Conservation (phyloP, 495 filamentous ascomycete genomes). For the Xylaria curta region DNA sequence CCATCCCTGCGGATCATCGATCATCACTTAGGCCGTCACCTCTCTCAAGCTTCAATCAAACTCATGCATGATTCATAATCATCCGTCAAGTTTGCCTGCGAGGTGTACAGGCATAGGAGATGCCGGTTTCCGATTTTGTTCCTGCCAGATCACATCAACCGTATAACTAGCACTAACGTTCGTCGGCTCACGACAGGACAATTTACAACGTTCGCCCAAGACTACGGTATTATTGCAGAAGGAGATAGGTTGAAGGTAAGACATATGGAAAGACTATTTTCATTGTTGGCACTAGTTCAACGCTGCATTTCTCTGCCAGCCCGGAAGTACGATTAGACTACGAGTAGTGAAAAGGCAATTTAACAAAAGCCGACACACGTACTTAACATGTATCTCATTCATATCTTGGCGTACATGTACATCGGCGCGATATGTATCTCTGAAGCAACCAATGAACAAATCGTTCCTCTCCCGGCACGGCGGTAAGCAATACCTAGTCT, state of each 20-base stretch:
- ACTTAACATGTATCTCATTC: conserved; percentile 1
- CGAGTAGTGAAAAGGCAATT: background rate
- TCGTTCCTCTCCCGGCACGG: conserved; percentile 1
- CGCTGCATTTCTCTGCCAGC: background rate
- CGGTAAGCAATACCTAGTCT: conserved; percentile 9
- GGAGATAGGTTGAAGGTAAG: background rate
- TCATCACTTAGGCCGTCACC: background rate
- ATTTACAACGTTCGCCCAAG: background rate
- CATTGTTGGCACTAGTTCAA: background rate
- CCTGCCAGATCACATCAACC: background rate
- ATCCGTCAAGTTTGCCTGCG: background rate
- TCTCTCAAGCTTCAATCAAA: background rate
- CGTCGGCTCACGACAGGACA: conserved; percentile 2
- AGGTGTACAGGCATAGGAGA: background rate
- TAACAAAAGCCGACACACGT: background rate
- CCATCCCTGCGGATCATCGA: background rate
- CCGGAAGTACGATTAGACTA: background rate
- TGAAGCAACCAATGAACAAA: conserved; percentile 16
- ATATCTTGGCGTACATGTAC: conserved; percentile 17
- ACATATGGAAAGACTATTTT: background rate
- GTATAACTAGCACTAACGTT: background rate
- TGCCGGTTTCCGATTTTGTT: background rate
- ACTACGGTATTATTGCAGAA: background rate
- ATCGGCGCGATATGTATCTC: conserved; percentile 4
- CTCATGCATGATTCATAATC: background rate